phyloP scores from a whole-genome alignment of 768 basidiomycete genomes.

The Tylopilus subfusipes region DNA sequence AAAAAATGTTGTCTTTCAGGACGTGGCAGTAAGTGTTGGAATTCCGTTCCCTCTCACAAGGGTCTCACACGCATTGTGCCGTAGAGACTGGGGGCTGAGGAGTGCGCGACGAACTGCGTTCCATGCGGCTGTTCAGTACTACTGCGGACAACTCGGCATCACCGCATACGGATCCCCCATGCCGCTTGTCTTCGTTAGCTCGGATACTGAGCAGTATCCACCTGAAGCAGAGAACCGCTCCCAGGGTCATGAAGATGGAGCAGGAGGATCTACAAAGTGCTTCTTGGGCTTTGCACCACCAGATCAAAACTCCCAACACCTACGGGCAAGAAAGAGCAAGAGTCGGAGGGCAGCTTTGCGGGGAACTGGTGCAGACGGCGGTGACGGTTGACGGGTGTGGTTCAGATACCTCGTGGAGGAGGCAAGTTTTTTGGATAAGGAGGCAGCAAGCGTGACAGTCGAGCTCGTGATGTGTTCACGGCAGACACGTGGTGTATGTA shows the following conservation, averaged over 20 bases:
- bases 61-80: constrained; percentile 4
- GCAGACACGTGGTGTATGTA: constrained; percentile 15
- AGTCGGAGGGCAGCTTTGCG: constrained; percentile 34
- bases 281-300: constrained; percentile 32
- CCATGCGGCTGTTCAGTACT: constrained; percentile 73
- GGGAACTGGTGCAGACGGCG: constrained; percentile 26
- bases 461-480: background rate
- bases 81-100: constrained; percentile 59
- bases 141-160: constrained; percentile 68
- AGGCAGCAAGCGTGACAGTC: background rate
- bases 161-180: constrained; percentile 55
- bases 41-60: background rate
- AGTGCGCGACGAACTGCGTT: constrained; percentile 69
- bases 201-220: constrained; percentile 12
- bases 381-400: background rate
- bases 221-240: background rate
- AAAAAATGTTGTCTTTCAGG: constrained; percentile 14
- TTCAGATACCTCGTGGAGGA: constrained; percentile 12
- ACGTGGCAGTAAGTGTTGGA: constrained; percentile 34
- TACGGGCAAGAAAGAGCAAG: constrained; percentile 30
- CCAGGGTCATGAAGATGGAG: constrained; percentile 6
- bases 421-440: constrained; percentile 7
- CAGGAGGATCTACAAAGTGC: constrained; percentile 11
- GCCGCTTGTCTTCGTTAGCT: constrained; percentile 50
- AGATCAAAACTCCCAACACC: constrained; percentile 12